Evolutionary conservation across 805 yeast species (phyloP).

Genomic region (Komagataella pseudopastoris): DNA sequence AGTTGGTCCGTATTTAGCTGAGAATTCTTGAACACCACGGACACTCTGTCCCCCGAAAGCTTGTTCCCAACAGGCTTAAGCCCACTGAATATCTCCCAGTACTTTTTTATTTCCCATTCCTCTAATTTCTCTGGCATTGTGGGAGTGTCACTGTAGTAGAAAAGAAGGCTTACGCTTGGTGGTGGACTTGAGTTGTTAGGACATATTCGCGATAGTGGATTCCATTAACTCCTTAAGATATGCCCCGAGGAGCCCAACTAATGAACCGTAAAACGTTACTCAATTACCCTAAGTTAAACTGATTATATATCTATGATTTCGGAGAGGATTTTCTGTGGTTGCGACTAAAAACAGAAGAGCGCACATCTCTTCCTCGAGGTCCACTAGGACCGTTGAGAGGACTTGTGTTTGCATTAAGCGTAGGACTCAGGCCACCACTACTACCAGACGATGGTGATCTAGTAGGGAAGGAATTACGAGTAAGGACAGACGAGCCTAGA

Average conservation of each 20-base stretch:
- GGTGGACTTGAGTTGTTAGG: neutral
- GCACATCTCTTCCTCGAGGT: neutral
- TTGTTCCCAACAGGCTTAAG: conserved; percentile 71
- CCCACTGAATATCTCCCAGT: conserved; percentile 95
- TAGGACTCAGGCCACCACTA: neutral
- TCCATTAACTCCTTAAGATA: neutral
- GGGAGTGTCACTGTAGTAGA: neutral
- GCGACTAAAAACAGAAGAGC: neutral
- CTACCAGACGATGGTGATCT: neutral
- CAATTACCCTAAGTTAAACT: neutral
- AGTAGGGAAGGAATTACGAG: neutral
- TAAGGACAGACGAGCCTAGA: neutral
- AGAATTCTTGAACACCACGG: conserved; percentile 81
- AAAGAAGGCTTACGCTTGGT: neutral
- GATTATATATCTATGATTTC: neutral
- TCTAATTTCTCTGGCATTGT: conserved; percentile 53
- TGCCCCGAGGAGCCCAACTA: neutral
- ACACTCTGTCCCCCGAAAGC: conserved; percentile 73
- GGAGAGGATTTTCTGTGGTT: neutral
- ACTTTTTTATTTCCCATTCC: conserved; percentile 92
- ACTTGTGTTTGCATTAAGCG: neutral
- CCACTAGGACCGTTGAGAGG: neutral
- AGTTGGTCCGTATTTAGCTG: conserved; percentile 67
- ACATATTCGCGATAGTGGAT: neutral
- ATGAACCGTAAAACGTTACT: neutral